Percentiles rank a stretch among this genome's conserved stretches.
These are phyloP conservation scores for Sisymbrium irio DNA, from an alignment of 345 rosid genomes.

Conservation along the genomic window DNA sequence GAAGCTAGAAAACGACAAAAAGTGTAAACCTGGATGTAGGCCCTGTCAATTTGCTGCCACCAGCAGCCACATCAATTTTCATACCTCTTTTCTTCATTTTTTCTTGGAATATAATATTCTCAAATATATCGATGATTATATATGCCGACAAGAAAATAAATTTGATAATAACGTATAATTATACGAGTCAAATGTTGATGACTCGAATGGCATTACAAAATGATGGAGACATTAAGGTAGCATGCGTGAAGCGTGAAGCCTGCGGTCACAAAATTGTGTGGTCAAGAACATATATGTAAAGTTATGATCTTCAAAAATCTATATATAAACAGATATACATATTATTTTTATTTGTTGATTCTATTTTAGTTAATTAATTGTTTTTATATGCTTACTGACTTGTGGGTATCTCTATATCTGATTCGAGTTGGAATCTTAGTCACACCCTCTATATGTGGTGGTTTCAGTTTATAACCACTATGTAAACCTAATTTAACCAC, in stretches of 20 bases:
- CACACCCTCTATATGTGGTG: slow-evolving; percentile 1
- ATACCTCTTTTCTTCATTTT: background rate
- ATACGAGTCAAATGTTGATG: background rate
- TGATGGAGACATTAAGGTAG: background rate
- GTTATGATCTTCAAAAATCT: background rate
- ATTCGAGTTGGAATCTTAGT: slow-evolving; percentile 6
- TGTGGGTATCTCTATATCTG: background rate
- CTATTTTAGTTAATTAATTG: background rate
- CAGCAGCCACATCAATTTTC: background rate
- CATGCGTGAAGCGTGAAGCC: background rate
- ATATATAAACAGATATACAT: background rate
- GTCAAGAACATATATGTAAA: slow-evolving; percentile 1
- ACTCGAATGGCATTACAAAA: background rate
- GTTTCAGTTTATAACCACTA: slow-evolving; percentile 18
- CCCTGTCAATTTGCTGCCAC: slow-evolving; percentile 1
- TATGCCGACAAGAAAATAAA: background rate
- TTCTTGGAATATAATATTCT: background rate
- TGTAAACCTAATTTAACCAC: slow-evolving; percentile 18
- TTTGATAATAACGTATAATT: background rate
- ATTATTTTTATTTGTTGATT: background rate
- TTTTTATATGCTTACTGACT: background rate
- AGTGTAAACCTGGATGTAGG: background rate
- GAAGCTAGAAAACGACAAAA: background rate
- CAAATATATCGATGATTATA: background rate
- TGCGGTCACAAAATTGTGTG: background rate